phyloP scores from a whole-genome alignment of 1,284 basidiomycete genomes.

The Anthracocystis walkeri region DNA sequence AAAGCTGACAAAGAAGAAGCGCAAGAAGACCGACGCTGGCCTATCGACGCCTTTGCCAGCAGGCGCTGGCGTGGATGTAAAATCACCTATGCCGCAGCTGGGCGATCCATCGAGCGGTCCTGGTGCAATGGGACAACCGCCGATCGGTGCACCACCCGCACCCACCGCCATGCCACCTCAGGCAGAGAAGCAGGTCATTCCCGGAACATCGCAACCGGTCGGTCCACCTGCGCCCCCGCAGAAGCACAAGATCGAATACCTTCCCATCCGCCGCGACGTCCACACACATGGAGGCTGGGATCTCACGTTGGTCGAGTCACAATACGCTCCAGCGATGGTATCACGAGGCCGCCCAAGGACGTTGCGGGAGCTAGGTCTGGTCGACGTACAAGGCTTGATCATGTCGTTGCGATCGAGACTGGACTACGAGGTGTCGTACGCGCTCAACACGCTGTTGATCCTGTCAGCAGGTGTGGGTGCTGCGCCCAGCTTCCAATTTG shows the following conservation, averaged over 20 bases:
- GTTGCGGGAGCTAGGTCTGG: slow-evolving; percentile 81
- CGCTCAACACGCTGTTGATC: slow-evolving; percentile 87
- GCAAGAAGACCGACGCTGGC: slow-evolving; percentile 42
- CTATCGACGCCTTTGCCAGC: slow-evolving; percentile 22
- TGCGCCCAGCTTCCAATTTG: slow-evolving; percentile 75
- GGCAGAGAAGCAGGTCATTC: slow-evolving; percentile 31
- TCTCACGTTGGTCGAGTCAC: slow-evolving; percentile 77
- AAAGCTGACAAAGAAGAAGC: slow-evolving; percentile 45
- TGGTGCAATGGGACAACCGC: slow-evolving; percentile 15
- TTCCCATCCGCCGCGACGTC: slow-evolving; percentile 81
- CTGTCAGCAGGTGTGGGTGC: slow-evolving; percentile 76
- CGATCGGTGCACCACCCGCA: slow-evolving; percentile 7
- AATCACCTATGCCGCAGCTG: slow-evolving; percentile 32
- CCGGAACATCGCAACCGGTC: slow-evolving; percentile 42
- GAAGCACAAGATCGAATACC: slow-evolving; percentile 89
- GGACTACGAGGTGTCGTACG: slow-evolving; percentile 86
- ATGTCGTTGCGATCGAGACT: slow-evolving; percentile 90
- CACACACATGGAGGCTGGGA: slow-evolving; percentile 89
- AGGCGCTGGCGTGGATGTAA: slow-evolving; percentile 24
- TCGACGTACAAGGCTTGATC: slow-evolving; percentile 88
- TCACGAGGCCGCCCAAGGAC: slow-evolving; percentile 75
- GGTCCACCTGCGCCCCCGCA: slow-evolving; percentile 62
- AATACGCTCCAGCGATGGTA: slow-evolving; percentile 74
- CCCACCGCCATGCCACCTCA: slow-evolving; percentile 15
- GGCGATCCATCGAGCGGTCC: slow-evolving; percentile 18